phyloP scores from a whole-genome alignment of 2,329 filamentous ascomycete species.

The Fusarium mexicanum region DNA sequence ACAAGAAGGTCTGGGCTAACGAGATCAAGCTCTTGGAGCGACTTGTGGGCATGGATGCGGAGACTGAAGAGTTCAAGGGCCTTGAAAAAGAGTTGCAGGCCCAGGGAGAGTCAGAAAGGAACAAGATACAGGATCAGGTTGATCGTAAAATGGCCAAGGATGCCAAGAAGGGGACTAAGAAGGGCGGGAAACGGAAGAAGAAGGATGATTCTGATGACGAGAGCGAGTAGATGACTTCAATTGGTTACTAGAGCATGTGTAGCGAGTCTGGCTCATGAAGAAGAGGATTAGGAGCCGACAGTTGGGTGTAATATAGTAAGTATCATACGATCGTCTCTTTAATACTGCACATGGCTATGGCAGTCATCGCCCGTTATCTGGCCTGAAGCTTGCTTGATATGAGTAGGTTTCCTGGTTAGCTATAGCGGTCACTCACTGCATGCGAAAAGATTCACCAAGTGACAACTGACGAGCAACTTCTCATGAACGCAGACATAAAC shows the following conservation, averaged over 20 bases:
- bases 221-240: constrained; percentile 41
- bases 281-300: not conserved
- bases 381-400: not conserved
- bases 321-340: not conserved
- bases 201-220: constrained; percentile 48
- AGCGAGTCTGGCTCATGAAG: not conserved
- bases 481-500: not conserved
- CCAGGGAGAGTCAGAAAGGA: constrained; percentile 75
- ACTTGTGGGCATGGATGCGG: constrained; percentile 83
- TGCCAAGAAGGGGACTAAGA: constrained; percentile 49
- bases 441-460: not conserved
- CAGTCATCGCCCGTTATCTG: not conserved
- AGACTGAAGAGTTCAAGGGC: constrained; percentile 75
- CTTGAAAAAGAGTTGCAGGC: constrained; percentile 73
- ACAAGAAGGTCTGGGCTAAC: constrained; percentile 85
- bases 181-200: constrained; percentile 51
- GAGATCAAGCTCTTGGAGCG: constrained; percentile 96
- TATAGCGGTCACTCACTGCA: not conserved
- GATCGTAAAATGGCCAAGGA: constrained; percentile 76
- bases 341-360: not conserved
- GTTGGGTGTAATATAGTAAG: not conserved
- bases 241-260: not conserved
- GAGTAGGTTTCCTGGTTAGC: not conserved
- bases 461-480: not conserved
- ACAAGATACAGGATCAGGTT: constrained; percentile 80